Percentiles rank a stretch among this genome's conserved stretches.
phyloP scores from a whole-genome alignment of 2,329 filamentous ascomycete genomes.

The Neodidymelliopsis sp. region DNA sequence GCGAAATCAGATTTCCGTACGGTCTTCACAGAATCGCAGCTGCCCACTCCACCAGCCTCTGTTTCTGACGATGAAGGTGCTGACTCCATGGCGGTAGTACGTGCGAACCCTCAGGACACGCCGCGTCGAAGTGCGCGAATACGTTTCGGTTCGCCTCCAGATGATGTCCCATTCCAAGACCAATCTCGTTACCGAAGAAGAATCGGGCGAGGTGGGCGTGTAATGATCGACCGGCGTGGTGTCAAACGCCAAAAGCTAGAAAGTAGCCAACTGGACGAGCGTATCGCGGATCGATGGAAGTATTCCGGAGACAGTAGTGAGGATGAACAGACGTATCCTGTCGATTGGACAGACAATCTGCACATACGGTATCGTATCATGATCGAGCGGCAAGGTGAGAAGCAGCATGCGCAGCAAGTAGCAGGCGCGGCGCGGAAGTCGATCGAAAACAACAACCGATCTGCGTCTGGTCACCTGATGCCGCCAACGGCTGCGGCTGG shows the following conservation, averaged over 20 bases:
- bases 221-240: conserved; percentile 87
- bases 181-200: conserved; percentile 80
- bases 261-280: conserved; percentile 35
- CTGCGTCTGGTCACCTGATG: conserved; percentile 45
- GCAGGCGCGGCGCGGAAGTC: conserved; percentile 30
- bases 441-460: conserved; percentile 48
- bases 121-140: conserved; percentile 41
- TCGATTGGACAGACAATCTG: conserved; percentile 71
- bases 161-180: conserved; percentile 48
- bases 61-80: conserved; percentile 53
- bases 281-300: conserved; percentile 67
- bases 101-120: conserved; percentile 35
- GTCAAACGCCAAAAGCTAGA: conserved; percentile 59
- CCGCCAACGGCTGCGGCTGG: conserved; percentile 34
- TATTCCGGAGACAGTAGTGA: conserved; percentile 87
- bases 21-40: conserved; percentile 48
- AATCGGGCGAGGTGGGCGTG: conserved; percentile 80
- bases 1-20: conserved; percentile 50
- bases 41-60: conserved; percentile 58
- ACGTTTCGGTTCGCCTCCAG: conserved; percentile 49
- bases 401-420: conserved; percentile 41
- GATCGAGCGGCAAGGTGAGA: conserved; percentile 53
- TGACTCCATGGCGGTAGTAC: conserved; percentile 49
- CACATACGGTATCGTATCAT: conserved; percentile 65
- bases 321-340: conserved; percentile 74